phyloP scores from a whole-genome alignment of 371 early-diverging fungal genomes.

The Apophysomyces sp. region DNA sequence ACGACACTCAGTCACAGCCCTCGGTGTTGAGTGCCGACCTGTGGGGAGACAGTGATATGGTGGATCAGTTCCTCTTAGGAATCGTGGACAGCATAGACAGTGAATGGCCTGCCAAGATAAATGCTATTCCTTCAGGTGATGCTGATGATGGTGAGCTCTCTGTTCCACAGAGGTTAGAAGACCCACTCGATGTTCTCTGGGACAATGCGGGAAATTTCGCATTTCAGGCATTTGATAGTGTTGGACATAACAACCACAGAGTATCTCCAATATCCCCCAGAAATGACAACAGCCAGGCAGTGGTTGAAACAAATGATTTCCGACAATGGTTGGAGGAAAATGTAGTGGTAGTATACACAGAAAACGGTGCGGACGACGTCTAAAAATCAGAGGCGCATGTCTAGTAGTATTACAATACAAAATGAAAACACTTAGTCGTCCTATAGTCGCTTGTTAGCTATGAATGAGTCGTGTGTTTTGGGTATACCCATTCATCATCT shows the following conservation, averaged over 20 bases:
- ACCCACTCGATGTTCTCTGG: constrained; percentile 16
- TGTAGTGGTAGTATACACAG: background rate
- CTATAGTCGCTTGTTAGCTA: background rate
- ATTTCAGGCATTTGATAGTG: constrained; percentile 7
- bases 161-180: background rate
- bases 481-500: constrained; percentile 54
- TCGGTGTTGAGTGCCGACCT: no score
- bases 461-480: background rate
- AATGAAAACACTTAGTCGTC: background rate
- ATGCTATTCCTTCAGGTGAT: background rate
- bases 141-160: background rate
- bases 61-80: background rate
- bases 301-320: background rate
- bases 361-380: background rate
- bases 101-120: background rate
- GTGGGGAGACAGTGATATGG: no score
- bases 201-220: constrained; percentile 15
- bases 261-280: no score
- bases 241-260: background rate
- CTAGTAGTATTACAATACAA: background rate
- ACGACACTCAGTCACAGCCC: no score
- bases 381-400: background rate
- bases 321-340: background rate
- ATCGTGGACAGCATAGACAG: background rate
- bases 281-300: background rate